Percentiles rank a stretch among this genome's conserved stretches.
These are phyloP conservation scores for Onygena corvina DNA, from an alignment of 2,329 filamentous ascomycete genomes.

Conservation along the genomic window DNA sequence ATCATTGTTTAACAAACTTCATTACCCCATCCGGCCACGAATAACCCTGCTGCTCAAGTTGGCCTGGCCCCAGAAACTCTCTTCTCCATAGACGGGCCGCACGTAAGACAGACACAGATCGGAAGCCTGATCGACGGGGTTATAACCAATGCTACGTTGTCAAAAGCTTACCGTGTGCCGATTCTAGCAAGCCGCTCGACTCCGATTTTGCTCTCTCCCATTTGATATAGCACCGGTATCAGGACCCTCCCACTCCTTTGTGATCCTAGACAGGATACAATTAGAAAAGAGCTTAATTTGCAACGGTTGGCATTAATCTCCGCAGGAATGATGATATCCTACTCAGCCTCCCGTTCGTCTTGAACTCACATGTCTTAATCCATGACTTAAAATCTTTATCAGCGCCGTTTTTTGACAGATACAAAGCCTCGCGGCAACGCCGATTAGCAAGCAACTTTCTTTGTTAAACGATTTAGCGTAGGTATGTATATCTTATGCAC, in stretches of 20 bases:
- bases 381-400: neutral
- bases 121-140: conserved; percentile 4
- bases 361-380: neutral
- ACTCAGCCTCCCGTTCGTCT: neutral
- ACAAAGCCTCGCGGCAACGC: neutral
- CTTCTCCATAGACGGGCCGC: conserved; percentile 7
- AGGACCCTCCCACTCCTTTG: no score
- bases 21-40: conserved; percentile 5
- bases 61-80: neutral
- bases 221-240: no score
- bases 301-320: neutral
- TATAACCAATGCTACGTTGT: conserved; percentile 1
- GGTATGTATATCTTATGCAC: neutral
- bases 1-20: conserved; percentile 4
- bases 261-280: neutral
- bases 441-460: neutral
- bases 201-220: no score
- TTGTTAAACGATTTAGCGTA: conserved; percentile 1
- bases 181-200: neutral
- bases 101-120: conserved; percentile 8
- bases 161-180: neutral
- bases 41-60: conserved; percentile 1
- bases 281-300: neutral
- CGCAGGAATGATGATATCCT: neutral
- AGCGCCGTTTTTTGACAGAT: neutral